These are phyloP conservation scores for Solanum acaule DNA, from an alignment of 257 asterid species.

Conservation along the genomic window DNA sequence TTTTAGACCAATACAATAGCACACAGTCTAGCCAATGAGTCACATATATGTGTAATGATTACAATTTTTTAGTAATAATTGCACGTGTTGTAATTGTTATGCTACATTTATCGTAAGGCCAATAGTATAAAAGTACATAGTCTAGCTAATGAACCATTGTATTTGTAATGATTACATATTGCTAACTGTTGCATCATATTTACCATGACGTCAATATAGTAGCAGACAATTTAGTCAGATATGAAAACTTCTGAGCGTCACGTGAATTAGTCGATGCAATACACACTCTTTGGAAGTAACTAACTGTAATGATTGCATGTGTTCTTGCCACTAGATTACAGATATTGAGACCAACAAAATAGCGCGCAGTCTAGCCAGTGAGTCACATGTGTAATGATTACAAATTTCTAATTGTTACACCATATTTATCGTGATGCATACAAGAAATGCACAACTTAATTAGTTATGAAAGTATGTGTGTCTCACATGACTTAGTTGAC, in stretches of 20 bases:
- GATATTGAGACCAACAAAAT: too few species aligned
- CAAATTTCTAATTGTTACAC: too few species aligned
- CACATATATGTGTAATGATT: background rate
- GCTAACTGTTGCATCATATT: background rate
- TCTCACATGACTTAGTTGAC: too few species aligned
- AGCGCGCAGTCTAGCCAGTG: too few species aligned
- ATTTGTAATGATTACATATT: background rate
- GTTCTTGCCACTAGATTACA: too few species aligned
- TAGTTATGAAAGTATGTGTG: too few species aligned
- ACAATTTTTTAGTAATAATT: too few species aligned
- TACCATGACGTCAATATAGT: background rate
- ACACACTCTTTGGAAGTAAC: background rate
- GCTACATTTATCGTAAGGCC: background rate
- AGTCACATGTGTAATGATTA: too few species aligned
- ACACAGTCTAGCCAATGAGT: background rate
- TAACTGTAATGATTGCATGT: background rate
- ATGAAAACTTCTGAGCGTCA: background rate
- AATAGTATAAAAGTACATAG: background rate
- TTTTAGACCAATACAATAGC: background rate
- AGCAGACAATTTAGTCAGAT: background rate
- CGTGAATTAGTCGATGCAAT: background rate
- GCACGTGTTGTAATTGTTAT: too few species aligned
- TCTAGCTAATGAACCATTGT: background rate
- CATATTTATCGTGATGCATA: too few species aligned
- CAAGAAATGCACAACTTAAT: too few species aligned